Percentiles rank a stretch among this genome's conserved stretches.
These are phyloP conservation scores for Picea engelmannii DNA, from an alignment of 83 land plant genomes.

Conservation along the genomic window DNA sequence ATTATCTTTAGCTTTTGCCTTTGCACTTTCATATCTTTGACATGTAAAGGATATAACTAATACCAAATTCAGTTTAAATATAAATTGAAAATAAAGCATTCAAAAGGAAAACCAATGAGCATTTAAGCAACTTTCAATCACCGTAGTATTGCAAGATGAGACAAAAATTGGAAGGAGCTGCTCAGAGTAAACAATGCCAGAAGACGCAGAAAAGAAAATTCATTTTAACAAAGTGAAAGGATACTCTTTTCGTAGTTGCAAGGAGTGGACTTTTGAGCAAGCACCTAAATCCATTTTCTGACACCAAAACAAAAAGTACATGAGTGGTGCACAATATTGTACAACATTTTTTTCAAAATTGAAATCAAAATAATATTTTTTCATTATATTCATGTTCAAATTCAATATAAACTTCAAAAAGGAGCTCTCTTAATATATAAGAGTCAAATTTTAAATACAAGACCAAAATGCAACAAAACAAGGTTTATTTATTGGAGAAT, in stretches of 20 bases:
- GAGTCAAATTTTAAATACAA: too few relatives aligned
- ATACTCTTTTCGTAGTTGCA: constrained; percentile 59
- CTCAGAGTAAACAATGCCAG: background rate
- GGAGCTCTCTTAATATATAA: background rate
- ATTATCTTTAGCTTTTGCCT: constrained; percentile 43
- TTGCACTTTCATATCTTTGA: constrained; percentile 46
- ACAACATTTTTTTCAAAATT: background rate
- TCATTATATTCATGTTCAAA: too few relatives aligned
- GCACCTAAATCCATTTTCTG: constrained; percentile 65
- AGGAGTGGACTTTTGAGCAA: constrained; percentile 57
- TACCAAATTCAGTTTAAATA: background rate
- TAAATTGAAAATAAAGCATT: background rate
- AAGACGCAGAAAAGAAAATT: constrained; percentile 1
- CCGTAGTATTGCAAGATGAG: background rate
- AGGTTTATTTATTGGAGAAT: too few relatives aligned
- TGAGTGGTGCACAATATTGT: background rate
- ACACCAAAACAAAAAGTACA: background rate
- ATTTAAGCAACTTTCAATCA: background rate
- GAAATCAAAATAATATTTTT: background rate
- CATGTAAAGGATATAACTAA: constrained; percentile 9
- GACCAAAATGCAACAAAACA: too few relatives aligned
- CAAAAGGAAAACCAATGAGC: background rate
- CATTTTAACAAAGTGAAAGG: constrained; percentile 12
- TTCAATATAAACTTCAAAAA: background rate
- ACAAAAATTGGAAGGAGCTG: background rate